Base-by-base conservation (phyloP, 768 basidiomycete species). In the Pisolithus tinctorius region DNA sequence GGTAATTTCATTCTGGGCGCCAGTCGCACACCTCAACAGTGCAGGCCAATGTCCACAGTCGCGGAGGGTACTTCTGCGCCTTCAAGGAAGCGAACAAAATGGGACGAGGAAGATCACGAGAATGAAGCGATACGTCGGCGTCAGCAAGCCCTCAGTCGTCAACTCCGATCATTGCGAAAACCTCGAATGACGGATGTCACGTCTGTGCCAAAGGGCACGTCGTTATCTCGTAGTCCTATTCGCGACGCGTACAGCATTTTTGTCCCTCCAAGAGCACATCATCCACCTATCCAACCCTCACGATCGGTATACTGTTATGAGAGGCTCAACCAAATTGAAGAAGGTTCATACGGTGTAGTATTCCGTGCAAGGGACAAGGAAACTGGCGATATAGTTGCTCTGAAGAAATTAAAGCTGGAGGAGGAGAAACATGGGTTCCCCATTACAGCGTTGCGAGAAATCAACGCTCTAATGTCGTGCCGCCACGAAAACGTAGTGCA, bases 391-490 rank as follows among this genome's bases (percentile, higher is more conserved):
- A 90, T 98, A 23, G 96, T 98, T 26, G 96, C 96, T 13, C 68
- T 99, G 61, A 99, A 99, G 73, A 98, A 94, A 68, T 77, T 99
- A 51, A 99, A 99, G 71, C 81, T 99, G 51, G 95, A 98, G 55
- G 93, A 98, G 67, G 96, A 98, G 73, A 98, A 96, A 69, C 87
- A 96, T 57, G 96, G 96, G 0, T 99, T 98, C 66, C 96, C 96
- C 1, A 98, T 98, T 55, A 99, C 96, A 1, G 92, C 92, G 14
- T 70, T 99, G 60, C 79, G 96, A 54, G 96, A 99, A 71, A 79
- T 98, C 45, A 90, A 94, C 67, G 86, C 96, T n/a, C 80, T 99
- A 52, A 97, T 98, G 93, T 74, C 82, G 3, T 95, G 93, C 65
- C 77, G 79, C 53, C 94, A 97, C 64, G 93, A 96, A 60, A 94